Base-by-base conservation (phyloP, 805 yeast genomes). In the Candida mattraensis region DNA sequence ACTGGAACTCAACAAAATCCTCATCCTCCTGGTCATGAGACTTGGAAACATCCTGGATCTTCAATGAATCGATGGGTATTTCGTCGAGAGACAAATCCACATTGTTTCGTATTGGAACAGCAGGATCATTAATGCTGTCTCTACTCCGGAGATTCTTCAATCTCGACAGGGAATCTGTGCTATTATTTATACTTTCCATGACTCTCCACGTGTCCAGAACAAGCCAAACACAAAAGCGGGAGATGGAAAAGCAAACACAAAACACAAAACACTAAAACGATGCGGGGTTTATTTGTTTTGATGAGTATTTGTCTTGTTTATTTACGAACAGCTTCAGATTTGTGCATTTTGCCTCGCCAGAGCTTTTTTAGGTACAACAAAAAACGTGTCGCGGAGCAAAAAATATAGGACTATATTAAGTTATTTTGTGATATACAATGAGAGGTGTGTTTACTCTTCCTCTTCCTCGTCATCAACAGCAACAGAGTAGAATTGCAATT, bases 401-500 rank as follows among this genome's bases (percentile, higher is more conserved):
- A n/a, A n/a, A n/a, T n/a, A 19, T 14, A 16, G 16, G 18, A 11
- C 20, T 18, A 20, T 25, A 18, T 15, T 25, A 18, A 19, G 9
- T 22, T 23, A 18, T 23, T 28, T n/a, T 12, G 24, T 18, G 21
- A 27, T 13, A 13, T 10, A 18, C 5, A 19, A 9, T n/a, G n/a
- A n/a, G n/a, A n/a, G n/a, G n/a, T n/a, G 8, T 42, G 67, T 64
- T 72, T 87, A 87, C 70, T 88, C 96, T 64, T 87, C 96, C 56
- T 85, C 96, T 60, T 80, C 87, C 65, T 89, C 97, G 64, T 89
- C 95, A 61, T 86, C 79, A 60, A 72, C 91, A 62, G 91, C 88
- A 70, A 91, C 93, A 72, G 94, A 87, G 96, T 87, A 93, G 96
- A 91, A 91, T 74, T 93, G 89, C 78, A 91, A 81, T 73, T 85